These are phyloP conservation scores for Xylariaceae sp. DNA, from an alignment of 2,329 filamentous ascomycete genomes.

Conservation along the genomic window DNA sequence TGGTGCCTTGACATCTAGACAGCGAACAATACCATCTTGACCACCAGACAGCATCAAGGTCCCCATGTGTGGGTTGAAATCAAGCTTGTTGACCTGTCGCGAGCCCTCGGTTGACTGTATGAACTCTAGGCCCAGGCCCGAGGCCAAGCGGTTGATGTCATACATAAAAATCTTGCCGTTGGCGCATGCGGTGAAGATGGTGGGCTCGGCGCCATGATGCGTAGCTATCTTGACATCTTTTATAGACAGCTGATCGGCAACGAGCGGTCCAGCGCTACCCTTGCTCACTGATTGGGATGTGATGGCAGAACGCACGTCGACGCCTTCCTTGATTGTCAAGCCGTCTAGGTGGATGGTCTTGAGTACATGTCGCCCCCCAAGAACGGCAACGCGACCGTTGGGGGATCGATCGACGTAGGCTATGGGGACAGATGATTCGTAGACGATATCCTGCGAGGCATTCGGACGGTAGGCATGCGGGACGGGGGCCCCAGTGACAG, in stretches of 20 bases:
- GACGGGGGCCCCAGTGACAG: constrained; percentile 44
- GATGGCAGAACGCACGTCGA: constrained; percentile 56
- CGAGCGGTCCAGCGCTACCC: constrained; percentile 37
- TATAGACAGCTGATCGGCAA: constrained; percentile 58
- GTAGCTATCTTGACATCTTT: constrained; percentile 57
- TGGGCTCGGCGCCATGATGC: constrained; percentile 43
- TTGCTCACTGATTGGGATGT: constrained; percentile 45
- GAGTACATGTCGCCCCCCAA: constrained; percentile 58
- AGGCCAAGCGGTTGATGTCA: constrained; percentile 50
- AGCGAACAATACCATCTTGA: constrained; percentile 59
- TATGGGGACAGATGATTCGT: constrained; percentile 50
- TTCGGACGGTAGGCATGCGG: constrained; percentile 47
- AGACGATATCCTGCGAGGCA: constrained; percentile 53
- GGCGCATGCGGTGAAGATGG: constrained; percentile 59
- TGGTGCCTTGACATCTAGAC: constrained; percentile 54
- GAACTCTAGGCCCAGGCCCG: constrained; percentile 47
- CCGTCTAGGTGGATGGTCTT: constrained; percentile 57
- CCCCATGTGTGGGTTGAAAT: constrained; percentile 57
- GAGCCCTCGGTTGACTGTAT: constrained; percentile 58
- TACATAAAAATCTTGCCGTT: constrained; percentile 64
- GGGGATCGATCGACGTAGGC: constrained; percentile 55
- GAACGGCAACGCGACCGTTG: constrained; percentile 52
- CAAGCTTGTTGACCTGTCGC: constrained; percentile 60
- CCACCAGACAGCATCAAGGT: constrained; percentile 59
- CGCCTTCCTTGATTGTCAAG: constrained; percentile 49